Conservation (phyloP, 148 eudicot genomes). For the Rhododendron mucronatum region DNA sequence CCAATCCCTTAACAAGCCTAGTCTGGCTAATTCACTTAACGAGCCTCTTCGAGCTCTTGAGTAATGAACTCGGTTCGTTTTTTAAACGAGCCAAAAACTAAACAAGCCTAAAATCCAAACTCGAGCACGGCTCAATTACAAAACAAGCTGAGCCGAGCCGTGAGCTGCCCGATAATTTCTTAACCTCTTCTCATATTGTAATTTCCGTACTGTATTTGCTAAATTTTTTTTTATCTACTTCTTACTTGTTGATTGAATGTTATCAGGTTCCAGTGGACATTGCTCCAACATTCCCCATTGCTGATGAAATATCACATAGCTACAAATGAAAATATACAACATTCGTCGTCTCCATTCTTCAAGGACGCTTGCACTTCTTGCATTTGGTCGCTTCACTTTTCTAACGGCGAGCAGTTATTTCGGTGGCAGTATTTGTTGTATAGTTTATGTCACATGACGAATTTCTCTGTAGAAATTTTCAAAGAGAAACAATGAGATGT, state of each 20-base stretch:
- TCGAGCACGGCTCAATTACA: background rate
- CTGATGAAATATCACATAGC: constrained; percentile 40
- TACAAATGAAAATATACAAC: background rate
- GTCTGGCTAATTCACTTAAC: too few species aligned
- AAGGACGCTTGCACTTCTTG: background rate
- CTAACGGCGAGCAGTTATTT: background rate
- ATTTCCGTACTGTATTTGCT: background rate
- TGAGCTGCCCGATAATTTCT: background rate
- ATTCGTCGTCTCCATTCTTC: background rate
- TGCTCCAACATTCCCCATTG: constrained; percentile 61
- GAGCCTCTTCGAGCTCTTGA: too few species aligned
- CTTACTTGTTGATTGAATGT: background rate
- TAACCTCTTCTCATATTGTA: background rate
- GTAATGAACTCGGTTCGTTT: too few species aligned
- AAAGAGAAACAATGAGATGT: background rate
- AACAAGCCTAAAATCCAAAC: background rate
- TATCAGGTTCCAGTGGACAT: constrained; percentile 92
- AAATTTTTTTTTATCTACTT: background rate
- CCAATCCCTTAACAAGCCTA: too few species aligned
- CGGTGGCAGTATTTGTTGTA: background rate
- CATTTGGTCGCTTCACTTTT: background rate
- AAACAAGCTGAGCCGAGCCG: background rate
- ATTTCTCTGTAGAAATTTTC: background rate
- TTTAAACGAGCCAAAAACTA: too few species aligned
- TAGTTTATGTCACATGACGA: background rate